Evolutionary conservation across 2,329 filamentous ascomycete genomes (phyloP), one percentile per base, ranked within the genome.

Genomic region (Ascomycota sp.): DNA sequence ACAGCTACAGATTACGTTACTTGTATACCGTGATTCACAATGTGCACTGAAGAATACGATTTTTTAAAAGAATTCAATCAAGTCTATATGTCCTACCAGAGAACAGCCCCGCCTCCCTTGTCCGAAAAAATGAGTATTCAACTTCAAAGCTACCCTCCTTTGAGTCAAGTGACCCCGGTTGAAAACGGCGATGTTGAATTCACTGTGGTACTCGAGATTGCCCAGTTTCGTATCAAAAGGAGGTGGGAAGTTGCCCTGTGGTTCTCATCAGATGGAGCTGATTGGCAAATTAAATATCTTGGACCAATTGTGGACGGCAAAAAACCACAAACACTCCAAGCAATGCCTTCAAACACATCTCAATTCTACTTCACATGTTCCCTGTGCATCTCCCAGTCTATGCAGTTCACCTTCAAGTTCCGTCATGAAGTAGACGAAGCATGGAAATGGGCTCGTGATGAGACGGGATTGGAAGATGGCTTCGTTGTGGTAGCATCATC

Each of bases 191-290:
- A 63, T 42, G 56, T 76, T 24, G 46, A 48, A 1, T 75, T 94
- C 39, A 73, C 66, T 1, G 73, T 77, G 6, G 51, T 85, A 9
- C 59, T 92, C 21, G 73, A 85, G 40, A 67, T 75, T 25, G 66
- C 68, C 25, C 50, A 48, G 15, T 57, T 56, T 23, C 63, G 63
- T 28, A 57, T 59, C 7, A 53, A 65, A 11, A 56, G 69, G 35
- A 43, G 59, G 13, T 89, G 79, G 75, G 65, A 89, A 40, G 66
- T 82, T 21, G 67, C 68, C 11, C 51, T 91, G 7, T 92, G 82
- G 80, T 69, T 80, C 33, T 62, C 61, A 4, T 36, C 43, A 36
- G 72, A 76, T 40, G 64, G 66, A 30, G 46, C 54, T 19, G 57
- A 59, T 38, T 59, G 64, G 70, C 35, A 52, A 51, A 55, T 85